These are phyloP conservation scores for Rhizophlyctis rosea DNA, from an alignment of 192 early-diverging fungal species.

Conservation along the genomic window DNA sequence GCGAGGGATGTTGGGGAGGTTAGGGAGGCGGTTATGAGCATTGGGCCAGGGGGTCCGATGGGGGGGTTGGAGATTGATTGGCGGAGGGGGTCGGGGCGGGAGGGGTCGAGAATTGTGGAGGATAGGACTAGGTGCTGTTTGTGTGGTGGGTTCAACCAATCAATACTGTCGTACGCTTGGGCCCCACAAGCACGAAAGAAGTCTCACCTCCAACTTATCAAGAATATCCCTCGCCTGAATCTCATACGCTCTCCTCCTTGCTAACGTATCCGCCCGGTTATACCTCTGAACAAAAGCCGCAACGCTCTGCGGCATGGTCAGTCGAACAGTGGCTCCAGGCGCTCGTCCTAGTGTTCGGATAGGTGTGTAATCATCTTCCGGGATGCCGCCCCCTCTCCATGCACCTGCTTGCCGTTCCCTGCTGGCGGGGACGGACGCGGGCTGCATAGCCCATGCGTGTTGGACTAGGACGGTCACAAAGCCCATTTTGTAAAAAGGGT, in stretches of 20 bases:
- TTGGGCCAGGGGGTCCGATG: no score
- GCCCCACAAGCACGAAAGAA: no score
- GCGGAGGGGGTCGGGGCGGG: not conserved
- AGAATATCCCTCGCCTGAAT: not conserved
- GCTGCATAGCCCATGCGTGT: conserved; percentile 35
- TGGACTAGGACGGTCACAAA: conserved; percentile 30
- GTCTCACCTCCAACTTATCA: not conserved
- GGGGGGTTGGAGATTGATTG: no score
- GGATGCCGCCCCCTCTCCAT: not conserved
- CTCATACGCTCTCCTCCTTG: no score
- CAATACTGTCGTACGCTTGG: not conserved
- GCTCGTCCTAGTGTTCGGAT: not conserved
- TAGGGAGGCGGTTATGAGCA: no score
- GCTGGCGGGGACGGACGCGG: conserved; percentile 8
- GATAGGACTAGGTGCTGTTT: conserved; percentile 1
- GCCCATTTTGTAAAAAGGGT: no score
- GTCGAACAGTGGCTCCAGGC: not conserved
- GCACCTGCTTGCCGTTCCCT: not conserved
- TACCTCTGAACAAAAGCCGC: not conserved
- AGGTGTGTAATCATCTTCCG: not conserved
- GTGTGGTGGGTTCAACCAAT: not conserved
- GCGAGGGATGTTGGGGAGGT: no score
- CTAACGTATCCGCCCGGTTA: not conserved
- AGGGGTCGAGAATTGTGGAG: not conserved
- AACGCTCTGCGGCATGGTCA: not conserved